Base-by-base conservation (phyloP, 2,329 filamentous ascomycete genomes). In the Scytalidium sp. region DNA sequence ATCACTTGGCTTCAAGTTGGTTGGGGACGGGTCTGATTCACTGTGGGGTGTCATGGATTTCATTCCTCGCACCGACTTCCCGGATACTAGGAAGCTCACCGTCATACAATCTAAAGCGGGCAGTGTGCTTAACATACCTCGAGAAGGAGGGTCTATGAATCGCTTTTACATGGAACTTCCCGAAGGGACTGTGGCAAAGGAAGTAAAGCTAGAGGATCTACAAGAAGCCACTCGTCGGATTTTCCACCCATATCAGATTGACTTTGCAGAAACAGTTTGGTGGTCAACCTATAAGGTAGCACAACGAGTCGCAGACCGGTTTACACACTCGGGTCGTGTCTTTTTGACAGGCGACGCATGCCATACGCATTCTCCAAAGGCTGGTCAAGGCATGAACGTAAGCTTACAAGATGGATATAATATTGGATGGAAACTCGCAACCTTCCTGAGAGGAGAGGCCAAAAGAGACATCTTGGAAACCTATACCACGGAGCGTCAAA, bases 101-200 rank as follows among this genome's bases (percentile, higher is more conserved):
- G 71, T 78, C 1, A 73, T 84, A 29, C 77, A 80, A 55, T 80
- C 79, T 0, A 64, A 67, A 1, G 68, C 72, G 2, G 81, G 81
- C 1, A 81, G 74, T 40, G 66, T 84, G 23, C 71, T 85, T 52
- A 74, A 84, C 45, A 83, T 86, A 27, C 83, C 83, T 0, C 71
- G 81, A 2, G 81, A 84, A 61, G 73, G 74, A 2, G 76, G 78
- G 47, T 66, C 65, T 17, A 62, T 85, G 48, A 77, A 77, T 1
- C 76, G 82, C 17, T 81, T 85, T 63, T 85, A 84, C 64, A 80
- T 84, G 49, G 75, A 85, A 60, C 61, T 85, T 0, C 56, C 57
- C 0, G 73, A 74, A 10, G 77, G 73, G 0, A 70, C 71, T 69
- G 74, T 56, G 19, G 75, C 84, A 23, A 76, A 66, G 69, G 74